Percentiles rank a stretch among this genome's conserved stretches.
Conservation (phyloP, 176 grass and related monocot genomes). For the Oryza coarctata region DNA sequence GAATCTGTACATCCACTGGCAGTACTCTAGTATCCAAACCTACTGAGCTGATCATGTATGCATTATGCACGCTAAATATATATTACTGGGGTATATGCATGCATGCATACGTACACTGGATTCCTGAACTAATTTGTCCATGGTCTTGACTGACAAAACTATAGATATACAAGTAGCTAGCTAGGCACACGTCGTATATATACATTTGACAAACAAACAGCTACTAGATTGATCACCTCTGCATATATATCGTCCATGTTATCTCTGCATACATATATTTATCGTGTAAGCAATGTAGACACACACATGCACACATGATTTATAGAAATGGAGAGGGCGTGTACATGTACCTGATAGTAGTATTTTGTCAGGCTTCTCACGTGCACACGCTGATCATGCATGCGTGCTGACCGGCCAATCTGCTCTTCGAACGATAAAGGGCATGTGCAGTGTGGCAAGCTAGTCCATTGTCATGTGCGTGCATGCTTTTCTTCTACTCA, state of each 20-base stretch:
- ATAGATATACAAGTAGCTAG: neutral
- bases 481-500: constrained; percentile 49
- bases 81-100: neutral
- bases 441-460: constrained; percentile 27
- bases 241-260: neutral
- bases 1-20: neutral
- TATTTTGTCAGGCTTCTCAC: constrained; percentile 30
- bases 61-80: too few relatives aligned
- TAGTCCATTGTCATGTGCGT: constrained; percentile 46
- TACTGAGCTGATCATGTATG: too few relatives aligned
- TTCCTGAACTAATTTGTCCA: neutral
- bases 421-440: constrained; percentile 51
- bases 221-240: neutral
- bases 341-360: too few relatives aligned
- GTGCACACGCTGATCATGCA: constrained; percentile 39
- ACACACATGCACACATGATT: too few relatives aligned
- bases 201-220: neutral
- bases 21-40: too few relatives aligned
- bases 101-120: too few relatives aligned
- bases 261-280: too few relatives aligned
- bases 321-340: too few relatives aligned
- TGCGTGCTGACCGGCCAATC: constrained; percentile 29
- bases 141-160: neutral
- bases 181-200: neutral
- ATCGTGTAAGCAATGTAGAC: neutral